Percentiles rank a stretch among this genome's conserved stretches.
Conservation (phyloP, 2,329 filamentous ascomycete species). For the Atkinsonella hypoxylon region DNA sequence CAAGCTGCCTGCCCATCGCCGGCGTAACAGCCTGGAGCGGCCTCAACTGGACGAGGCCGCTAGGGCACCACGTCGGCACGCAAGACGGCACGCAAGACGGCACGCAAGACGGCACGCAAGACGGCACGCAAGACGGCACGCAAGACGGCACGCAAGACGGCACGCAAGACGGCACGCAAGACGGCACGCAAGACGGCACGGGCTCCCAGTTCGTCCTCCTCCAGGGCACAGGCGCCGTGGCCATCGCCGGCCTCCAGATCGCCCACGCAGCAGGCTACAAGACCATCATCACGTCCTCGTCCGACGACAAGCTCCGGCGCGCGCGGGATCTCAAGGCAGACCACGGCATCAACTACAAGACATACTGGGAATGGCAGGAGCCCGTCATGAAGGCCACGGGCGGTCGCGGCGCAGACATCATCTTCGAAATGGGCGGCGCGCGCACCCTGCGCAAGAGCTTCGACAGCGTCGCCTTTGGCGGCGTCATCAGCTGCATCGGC, state of each 20-base stretch:
- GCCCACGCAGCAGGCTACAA: slow-evolving; percentile 38
- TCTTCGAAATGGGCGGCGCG: slow-evolving; percentile 43
- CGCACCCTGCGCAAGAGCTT: slow-evolving; percentile 40
- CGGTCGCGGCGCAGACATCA: slow-evolving; percentile 36
- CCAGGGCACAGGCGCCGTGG: slow-evolving; percentile 43
- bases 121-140: slow-evolving; percentile 8
- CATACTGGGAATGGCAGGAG: slow-evolving; percentile 38
- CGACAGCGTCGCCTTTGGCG: slow-evolving; percentile 40
- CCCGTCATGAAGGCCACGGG: slow-evolving; percentile 33
- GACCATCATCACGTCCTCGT: slow-evolving; percentile 42
- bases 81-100: no score
- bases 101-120: slow-evolving; percentile 3
- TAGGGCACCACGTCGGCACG: slow-evolving; percentile 31
- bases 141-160: slow-evolving; percentile 10
- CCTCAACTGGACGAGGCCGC: slow-evolving; percentile 46
- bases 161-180: slow-evolving; percentile 7
- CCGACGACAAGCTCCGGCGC: slow-evolving; percentile 35
- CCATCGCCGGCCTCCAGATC: slow-evolving; percentile 39
- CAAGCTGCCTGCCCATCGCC: slow-evolving; percentile 47
- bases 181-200: slow-evolving; percentile 8
- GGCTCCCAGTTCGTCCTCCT: slow-evolving; percentile 28
- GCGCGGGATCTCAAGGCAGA: slow-evolving; percentile 39
- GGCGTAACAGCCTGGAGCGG: slow-evolving; percentile 54
- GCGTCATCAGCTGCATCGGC: slow-evolving; percentile 39
- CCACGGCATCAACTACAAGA: slow-evolving; percentile 41